Percentiles rank a stretch among this genome's conserved stretches.
phyloP scores from a whole-genome alignment of 73 alveolate species.

The Tetrahymena malaccensis region DNA sequence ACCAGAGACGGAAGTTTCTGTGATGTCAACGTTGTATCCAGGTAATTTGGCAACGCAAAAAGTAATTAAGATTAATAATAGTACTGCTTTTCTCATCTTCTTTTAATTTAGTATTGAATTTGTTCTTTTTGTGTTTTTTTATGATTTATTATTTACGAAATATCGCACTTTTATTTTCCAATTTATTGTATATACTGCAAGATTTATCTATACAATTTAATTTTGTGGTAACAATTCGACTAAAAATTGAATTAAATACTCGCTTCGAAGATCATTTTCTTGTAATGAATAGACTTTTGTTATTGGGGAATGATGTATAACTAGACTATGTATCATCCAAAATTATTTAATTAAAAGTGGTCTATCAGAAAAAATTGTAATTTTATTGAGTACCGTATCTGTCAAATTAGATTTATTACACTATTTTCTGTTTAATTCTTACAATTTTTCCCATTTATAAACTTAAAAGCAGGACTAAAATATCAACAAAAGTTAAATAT shows the following conservation, averaged over 20 bases:
- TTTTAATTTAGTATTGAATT: not conserved
- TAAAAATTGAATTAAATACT: not conserved
- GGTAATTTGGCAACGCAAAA: not conserved
- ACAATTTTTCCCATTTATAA: not conserved
- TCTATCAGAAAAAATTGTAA: not conserved
- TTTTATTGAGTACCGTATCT: not conserved
- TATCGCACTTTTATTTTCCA: not conserved
- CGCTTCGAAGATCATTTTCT: not conserved
- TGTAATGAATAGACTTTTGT: not conserved
- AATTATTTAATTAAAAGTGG: not conserved
- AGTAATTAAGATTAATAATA: not conserved
- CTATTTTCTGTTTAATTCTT: not conserved
- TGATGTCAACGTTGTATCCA: not conserved
- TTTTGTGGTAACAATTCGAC: not conserved
- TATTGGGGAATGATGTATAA: not conserved
- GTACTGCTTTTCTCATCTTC: not conserved
- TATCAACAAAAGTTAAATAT: not conserved
- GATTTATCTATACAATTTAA: not conserved
- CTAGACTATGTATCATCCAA: not conserved
- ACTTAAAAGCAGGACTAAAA: not conserved
- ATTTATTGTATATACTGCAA: not conserved
- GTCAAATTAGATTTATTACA: not conserved
- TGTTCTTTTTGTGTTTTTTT: not conserved
- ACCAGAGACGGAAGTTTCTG: slow-evolving; percentile 40
- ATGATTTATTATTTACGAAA: not conserved